Evolutionary conservation across 495 filamentous ascomycete genomes (phyloP), one percentile per base, ranked within the genome.

Genomic region (Lophiostoma macrostomum): DNA sequence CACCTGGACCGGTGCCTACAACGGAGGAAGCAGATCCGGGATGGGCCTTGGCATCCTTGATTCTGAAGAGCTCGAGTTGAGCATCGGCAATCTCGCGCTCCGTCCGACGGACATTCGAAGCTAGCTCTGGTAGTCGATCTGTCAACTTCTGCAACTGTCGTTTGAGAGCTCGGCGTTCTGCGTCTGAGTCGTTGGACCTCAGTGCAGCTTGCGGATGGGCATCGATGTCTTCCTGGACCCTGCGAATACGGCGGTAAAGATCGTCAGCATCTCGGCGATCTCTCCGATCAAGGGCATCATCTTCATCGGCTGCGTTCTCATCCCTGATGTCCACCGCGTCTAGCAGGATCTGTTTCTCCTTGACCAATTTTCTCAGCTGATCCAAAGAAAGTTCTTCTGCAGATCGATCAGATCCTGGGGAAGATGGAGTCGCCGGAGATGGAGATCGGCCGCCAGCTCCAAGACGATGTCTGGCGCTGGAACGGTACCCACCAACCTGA

Each of bases 311-410:
- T 38, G 80, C 77, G 65, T 87, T 88, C 69, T 96, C 91, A 58
- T 97, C 94, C 61, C 90, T 86, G 69, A 96, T 96, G 64, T 99
- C 94, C 67, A 95, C 90, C 1, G 94, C 93, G 67, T 97, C 91
- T n/a, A 99, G 77, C 61, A 99, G 76, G 13, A 99, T 81, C 68
- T 95, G 89, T 66, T 93, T 90, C 73, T 99, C 94, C 37, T 84
- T 87, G 54, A 99, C 90, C 69, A 88, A 89, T 76, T 97, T 99
- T 24, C 78, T 82, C 43, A 99, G 68, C 56, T 97, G 91, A 14
- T 96, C 90, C 12, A 95, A 64, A 12, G 86, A 83, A 30, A 95
- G 60, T 10, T 97, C 94, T 14, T 95, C 91, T 36, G 80, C 81
- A 3, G 82, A 84, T 20, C 73, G 69, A 12, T 78, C 78, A 12